Evolutionary conservation across 1,139 yeast genomes (phyloP).

Genomic region (Yamadazyma triangularis): DNA sequence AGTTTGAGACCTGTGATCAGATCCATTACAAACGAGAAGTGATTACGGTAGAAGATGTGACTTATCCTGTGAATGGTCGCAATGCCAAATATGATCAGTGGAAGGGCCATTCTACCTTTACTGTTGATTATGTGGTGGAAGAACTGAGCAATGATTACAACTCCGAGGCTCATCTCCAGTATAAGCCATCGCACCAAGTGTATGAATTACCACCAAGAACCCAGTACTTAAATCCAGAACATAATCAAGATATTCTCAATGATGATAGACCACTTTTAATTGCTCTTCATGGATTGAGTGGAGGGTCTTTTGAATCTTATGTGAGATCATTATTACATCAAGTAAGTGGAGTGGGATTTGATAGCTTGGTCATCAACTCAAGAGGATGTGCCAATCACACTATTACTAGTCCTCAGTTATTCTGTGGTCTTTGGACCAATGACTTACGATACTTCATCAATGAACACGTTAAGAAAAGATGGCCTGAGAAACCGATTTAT

Average conservation of each 20-base stretch:
- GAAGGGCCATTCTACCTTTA: conserved; percentile 37
- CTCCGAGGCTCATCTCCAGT: conserved; percentile 23
- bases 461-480: conserved; percentile 38
- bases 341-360: conserved; percentile 37
- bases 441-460: conserved; percentile 52
- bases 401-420: conserved; percentile 54
- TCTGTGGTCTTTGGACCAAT: conserved; percentile 60
- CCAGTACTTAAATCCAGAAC: conserved; percentile 30
- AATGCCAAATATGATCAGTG: conserved; percentile 35
- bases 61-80: conserved; percentile 22
- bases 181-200: conserved; percentile 32
- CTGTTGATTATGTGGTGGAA: conserved; percentile 36
- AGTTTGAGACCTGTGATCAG: conserved; percentile 31
- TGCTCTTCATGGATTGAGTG: conserved; percentile 57
- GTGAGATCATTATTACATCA: conserved; percentile 40
- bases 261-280: conserved; percentile 49
- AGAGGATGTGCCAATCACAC: conserved; percentile 61
- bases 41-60: conserved; percentile 26
- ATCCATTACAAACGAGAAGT: conserved; percentile 37
- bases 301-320: conserved; percentile 59
- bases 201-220: conserved; percentile 42
- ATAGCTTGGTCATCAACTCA: conserved; percentile 52
- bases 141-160: conserved; percentile 15
- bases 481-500: conserved; percentile 49
- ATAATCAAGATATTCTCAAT: conserved; percentile 21